These are phyloP conservation scores for Backusella morwellensis DNA, from an alignment of 192 early-diverging fungal genomes.

Conservation along the genomic window DNA sequence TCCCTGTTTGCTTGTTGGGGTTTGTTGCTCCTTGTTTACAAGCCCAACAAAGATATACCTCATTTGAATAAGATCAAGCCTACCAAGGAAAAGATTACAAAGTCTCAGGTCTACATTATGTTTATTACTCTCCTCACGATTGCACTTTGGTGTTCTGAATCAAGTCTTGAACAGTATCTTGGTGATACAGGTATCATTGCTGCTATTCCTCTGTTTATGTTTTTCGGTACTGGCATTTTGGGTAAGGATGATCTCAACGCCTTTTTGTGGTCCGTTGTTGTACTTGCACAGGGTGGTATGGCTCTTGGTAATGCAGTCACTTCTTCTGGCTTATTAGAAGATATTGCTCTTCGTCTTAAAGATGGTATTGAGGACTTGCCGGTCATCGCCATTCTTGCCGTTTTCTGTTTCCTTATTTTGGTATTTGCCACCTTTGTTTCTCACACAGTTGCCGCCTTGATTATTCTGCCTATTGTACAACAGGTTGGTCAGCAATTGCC, in stretches of 20 bases:
- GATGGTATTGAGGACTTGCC: slow-evolving; percentile 48
- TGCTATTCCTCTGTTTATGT: slow-evolving; percentile 67
- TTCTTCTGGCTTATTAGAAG: slow-evolving; percentile 62
- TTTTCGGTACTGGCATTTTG: slow-evolving; percentile 69
- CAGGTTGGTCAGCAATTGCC: slow-evolving; percentile 62
- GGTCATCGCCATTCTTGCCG: slow-evolving; percentile 49
- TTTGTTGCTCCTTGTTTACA: slow-evolving; percentile 61
- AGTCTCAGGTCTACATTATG: slow-evolving; percentile 56
- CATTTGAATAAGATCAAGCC: slow-evolving; percentile 41
- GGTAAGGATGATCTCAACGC: slow-evolving; percentile 75
- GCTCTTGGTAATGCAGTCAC: slow-evolving; percentile 74
- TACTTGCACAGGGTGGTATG: slow-evolving; percentile 76
- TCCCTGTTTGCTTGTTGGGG: slow-evolving; percentile 63
- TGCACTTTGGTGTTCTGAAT: slow-evolving; percentile 69
- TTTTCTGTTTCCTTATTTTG: slow-evolving; percentile 61
- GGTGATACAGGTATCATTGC: slow-evolving; percentile 78
- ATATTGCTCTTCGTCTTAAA: slow-evolving; percentile 57
- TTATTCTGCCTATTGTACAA: slow-evolving; percentile 71
- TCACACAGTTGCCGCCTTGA: slow-evolving; percentile 78
- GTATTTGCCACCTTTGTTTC: slow-evolving; percentile 75
- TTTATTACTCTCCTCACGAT: slow-evolving; percentile 61
- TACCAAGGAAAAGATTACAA: slow-evolving; percentile 40
- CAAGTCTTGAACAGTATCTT: slow-evolving; percentile 50
- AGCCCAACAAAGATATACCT: slow-evolving; percentile 51
- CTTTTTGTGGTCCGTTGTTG: slow-evolving; percentile 57